These are phyloP conservation scores for Circinella umbellata DNA, from an alignment of 371 early-diverging fungal species.

Conservation along the genomic window DNA sequence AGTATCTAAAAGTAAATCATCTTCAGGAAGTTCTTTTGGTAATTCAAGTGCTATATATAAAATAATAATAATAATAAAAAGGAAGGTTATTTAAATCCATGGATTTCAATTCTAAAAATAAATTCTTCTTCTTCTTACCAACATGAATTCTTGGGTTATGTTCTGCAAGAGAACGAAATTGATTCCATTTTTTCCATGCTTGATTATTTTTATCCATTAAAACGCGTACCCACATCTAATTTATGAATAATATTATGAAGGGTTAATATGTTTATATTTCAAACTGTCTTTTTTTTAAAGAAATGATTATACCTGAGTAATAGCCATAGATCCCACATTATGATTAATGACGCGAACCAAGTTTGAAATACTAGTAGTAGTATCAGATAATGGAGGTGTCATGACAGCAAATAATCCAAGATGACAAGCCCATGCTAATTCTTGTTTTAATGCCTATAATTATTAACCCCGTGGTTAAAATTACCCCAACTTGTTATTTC, in stretches of 20 bases:
- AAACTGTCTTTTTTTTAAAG: background rate
- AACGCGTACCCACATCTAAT: constrained; percentile 43
- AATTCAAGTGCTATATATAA: constrained; percentile 63
- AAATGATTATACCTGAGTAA: constrained; percentile 46
- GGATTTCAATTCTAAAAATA: background rate
- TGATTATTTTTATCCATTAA: constrained; percentile 37
- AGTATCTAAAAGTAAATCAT: constrained; percentile 54
- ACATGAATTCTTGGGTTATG: constrained; percentile 58
- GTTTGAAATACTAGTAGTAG: constrained; percentile 43
- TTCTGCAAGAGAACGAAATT: constrained; percentile 62
- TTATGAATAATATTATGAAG: background rate
- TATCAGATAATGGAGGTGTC: constrained; percentile 46
- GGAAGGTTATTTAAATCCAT: background rate
- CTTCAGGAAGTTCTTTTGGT: constrained; percentile 57
- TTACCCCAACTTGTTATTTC: background rate
- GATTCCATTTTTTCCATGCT: constrained; percentile 72
- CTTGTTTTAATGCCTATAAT: constrained; percentile 65
- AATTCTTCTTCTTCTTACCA: constrained; percentile 30
- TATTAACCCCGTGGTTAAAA: background rate
- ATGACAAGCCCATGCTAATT: constrained; percentile 77
- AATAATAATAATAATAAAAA: too few species aligned
- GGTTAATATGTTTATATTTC: constrained; percentile 1
- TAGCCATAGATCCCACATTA: constrained; percentile 43
- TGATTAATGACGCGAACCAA: constrained; percentile 62
- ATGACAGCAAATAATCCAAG: constrained; percentile 67